phyloP scores from a whole-genome alignment of 371 early-diverging fungal genomes.

The Conidiobolus incongruus region DNA sequence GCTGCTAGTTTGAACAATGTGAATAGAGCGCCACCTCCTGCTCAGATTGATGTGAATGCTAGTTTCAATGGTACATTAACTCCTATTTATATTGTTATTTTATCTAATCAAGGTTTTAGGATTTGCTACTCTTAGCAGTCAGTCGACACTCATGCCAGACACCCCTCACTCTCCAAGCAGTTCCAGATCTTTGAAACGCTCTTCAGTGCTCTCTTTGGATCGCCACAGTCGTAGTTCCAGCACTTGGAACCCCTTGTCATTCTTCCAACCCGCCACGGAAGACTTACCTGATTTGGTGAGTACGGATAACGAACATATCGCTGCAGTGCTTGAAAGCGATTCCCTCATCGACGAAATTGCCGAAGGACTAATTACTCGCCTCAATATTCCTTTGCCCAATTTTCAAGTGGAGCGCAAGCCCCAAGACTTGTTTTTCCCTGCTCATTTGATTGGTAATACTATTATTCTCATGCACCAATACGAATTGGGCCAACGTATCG shows the following conservation, averaged over 20 bases:
- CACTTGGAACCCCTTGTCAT: slow-evolving; percentile 4
- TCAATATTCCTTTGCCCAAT: slow-evolving; percentile 72
- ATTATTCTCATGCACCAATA: slow-evolving; percentile 74
- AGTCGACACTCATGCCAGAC: too few relatives aligned
- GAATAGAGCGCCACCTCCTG: too few relatives aligned
- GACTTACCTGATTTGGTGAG: not conserved
- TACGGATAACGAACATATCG: slow-evolving; percentile 7
- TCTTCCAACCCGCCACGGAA: slow-evolving; percentile 1
- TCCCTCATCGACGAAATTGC: slow-evolving; percentile 70
- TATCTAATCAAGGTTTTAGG: too few relatives aligned
- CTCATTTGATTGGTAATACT: slow-evolving; percentile 69
- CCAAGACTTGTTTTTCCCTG: slow-evolving; percentile 83
- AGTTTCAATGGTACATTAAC: too few relatives aligned
- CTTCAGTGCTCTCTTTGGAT: too few relatives aligned
- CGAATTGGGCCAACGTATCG: slow-evolving; percentile 57
- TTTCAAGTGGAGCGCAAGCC: slow-evolving; percentile 47
- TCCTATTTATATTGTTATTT: too few relatives aligned
- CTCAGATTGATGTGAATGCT: too few relatives aligned
- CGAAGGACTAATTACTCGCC: slow-evolving; percentile 59
- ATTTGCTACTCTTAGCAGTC: too few relatives aligned
- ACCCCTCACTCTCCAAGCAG: too few relatives aligned
- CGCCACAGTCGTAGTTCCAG: too few relatives aligned
- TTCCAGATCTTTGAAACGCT: too few relatives aligned
- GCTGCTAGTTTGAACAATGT: too few relatives aligned
- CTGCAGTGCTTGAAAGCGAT: slow-evolving; percentile 33